These are phyloP conservation scores for Solanum paucissectum DNA, from an alignment of 257 asterid genomes.

Conservation along the genomic window DNA sequence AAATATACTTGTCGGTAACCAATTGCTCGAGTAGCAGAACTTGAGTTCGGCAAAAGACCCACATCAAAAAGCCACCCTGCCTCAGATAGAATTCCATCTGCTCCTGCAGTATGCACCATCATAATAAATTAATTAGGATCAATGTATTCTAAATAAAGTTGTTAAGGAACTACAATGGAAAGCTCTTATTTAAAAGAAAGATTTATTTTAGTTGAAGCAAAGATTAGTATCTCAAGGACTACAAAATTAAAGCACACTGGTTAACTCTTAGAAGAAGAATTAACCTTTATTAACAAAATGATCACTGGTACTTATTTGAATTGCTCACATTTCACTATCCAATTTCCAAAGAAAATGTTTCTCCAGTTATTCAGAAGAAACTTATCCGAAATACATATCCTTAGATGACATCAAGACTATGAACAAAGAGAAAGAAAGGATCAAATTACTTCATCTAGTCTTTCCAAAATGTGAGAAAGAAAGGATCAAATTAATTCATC, in stretches of 20 bases:
- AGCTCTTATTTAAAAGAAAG: background rate
- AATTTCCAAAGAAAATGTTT: background rate
- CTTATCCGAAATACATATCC: background rate
- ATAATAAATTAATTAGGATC: background rate
- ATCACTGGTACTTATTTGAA: background rate
- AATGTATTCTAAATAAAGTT: background rate
- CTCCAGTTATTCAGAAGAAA: background rate
- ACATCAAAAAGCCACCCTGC: slow-evolving; percentile 84
- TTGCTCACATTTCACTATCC: background rate
- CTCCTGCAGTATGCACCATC: slow-evolving; percentile 19
- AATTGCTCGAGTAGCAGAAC: slow-evolving; percentile 90
- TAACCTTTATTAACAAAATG: background rate
- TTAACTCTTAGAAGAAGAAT: background rate
- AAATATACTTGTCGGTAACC: slow-evolving; percentile 85
- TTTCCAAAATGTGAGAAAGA: background rate
- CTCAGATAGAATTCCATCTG: slow-evolving; percentile 72
- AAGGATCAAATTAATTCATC: background rate
- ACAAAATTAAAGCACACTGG: background rate
- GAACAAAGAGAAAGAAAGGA: background rate
- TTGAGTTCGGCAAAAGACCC: slow-evolving; percentile 81
- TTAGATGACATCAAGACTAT: background rate
- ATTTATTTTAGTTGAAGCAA: background rate
- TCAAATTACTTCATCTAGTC: background rate
- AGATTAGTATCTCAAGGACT: background rate
- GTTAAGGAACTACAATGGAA: background rate